Conservation (phyloP, 2,329 filamentous ascomycete genomes). For the Sporothrix curviconia region DNA sequence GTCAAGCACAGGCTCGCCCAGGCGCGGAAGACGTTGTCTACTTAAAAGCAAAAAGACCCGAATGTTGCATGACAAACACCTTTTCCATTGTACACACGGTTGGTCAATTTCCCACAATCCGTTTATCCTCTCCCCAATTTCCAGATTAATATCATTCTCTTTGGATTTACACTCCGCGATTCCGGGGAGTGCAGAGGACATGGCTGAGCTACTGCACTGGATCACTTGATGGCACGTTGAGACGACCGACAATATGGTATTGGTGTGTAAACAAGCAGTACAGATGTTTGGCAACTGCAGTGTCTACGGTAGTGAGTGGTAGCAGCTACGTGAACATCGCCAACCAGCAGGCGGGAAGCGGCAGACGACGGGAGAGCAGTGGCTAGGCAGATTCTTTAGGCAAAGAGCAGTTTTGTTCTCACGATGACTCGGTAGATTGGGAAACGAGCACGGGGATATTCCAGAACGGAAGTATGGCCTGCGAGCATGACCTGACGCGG, state of each 20-base stretch:
- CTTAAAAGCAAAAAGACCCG: not conserved
- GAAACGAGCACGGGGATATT: too few relatives aligned
- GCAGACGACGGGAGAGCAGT: too few relatives aligned
- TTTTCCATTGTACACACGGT: not conserved
- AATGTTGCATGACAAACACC: too few relatives aligned
- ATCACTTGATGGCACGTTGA: too few relatives aligned
- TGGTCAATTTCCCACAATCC: not conserved
- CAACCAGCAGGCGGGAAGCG: not conserved
- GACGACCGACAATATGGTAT: not conserved
- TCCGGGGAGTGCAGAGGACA: constrained; percentile 1
- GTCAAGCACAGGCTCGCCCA: not conserved
- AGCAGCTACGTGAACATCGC: not conserved
- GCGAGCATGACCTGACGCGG: too few relatives aligned
- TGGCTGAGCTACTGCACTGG: not conserved
- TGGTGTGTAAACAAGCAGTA: not conserved
- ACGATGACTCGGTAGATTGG: not conserved
- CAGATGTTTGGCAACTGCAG: too few relatives aligned
- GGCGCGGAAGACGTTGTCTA: not conserved
- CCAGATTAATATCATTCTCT: not conserved
- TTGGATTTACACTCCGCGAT: constrained; percentile 6
- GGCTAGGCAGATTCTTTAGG: not conserved
- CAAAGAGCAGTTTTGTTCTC: not conserved
- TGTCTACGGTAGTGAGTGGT: not conserved
- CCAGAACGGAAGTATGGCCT: too few relatives aligned
- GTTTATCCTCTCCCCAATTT: not conserved